Evolutionary conservation across 129 eudicot genomes (phyloP).

Genomic region (Pseudognaphalium luteoalbum): DNA sequence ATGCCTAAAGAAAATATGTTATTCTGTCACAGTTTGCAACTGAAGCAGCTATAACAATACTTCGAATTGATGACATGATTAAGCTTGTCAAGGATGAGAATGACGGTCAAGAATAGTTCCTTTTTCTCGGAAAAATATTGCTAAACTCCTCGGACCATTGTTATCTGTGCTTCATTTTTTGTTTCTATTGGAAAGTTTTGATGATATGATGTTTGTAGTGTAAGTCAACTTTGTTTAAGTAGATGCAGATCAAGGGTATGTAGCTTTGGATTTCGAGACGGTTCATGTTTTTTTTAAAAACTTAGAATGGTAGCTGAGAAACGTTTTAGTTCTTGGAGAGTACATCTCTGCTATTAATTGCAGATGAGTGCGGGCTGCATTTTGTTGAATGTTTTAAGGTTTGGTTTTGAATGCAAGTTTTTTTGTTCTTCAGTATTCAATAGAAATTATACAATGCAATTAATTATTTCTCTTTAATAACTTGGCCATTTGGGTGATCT

Average conservation of each 20-base stretch:
- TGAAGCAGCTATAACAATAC: conserved; percentile 94
- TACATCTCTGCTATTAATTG: not conserved
- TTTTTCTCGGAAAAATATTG: not conserved
- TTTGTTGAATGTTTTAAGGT: no score
- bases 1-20: not conserved
- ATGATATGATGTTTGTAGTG: conserved; percentile 21
- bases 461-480: no score
- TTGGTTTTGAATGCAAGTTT: no score
- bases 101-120: conserved; percentile 49
- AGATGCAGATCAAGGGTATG: conserved; percentile 20
- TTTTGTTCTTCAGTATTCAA: no score
- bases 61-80: conserved; percentile 96
- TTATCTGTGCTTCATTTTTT: not conserved
- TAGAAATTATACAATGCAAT: no score
- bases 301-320: not conserved
- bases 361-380: not conserved
- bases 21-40: conserved; percentile 74
- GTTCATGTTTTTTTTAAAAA: not conserved
- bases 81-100: conserved; percentile 80
- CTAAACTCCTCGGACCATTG: not conserved
- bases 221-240: conserved; percentile 25
- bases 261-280: conserved; percentile 21
- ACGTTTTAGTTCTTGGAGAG: not conserved
- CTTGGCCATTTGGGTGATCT: no score
- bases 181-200: conserved; percentile 22